Base-by-base conservation (phyloP, 768 basidiomycete genomes). In the Pulveroboletus ravenelii region DNA sequence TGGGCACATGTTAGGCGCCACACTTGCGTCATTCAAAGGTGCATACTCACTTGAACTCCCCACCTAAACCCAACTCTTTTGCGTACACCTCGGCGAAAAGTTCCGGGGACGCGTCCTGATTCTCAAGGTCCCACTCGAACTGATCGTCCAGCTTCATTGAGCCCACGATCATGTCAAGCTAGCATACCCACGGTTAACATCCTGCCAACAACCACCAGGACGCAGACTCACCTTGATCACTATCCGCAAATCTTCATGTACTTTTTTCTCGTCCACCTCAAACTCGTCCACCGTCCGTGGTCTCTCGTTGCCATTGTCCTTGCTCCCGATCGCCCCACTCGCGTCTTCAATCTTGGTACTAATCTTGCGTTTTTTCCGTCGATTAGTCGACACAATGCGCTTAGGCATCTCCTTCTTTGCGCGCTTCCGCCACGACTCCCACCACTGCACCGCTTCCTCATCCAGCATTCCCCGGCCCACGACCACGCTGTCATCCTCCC, bases 51-150 rank as follows among this genome's bases (percentile, higher is more conserved):
- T 78, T 85, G 76, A 98, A 99, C 66, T 99, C 96, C 8, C 93
- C 91, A 25, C 79, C 79, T 23, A 99, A 71, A 5, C 96, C 96
- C 20, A 99, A 72, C 57, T 99, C 96, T 18, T 81, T 79, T 2
- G 83, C 74, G 64, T 96, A 95, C 1, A 85, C 77, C 54, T 88
- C 86, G 7, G 96, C 92, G 67, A 98, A 98, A 23, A 87, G 84
- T 69, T 99, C 96, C 0, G 95, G 94, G 0, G 86, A 87, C 3
- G 89, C 86, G 41, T 78, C 75, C 18, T 74, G 70, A 49, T 88
- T 92, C 58, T 86, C 86, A 34, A 97, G 69, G 66, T 99, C 95
- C 96, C 96, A 99, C 65, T 98, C 96, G 62, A 98, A 95, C 62
- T 93, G 89, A 69, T 99, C 96, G 49, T 92, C 89, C 20, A 99